Percentiles rank a stretch among this genome's conserved stretches.
These are phyloP conservation scores for Dictyostelium purpureum DNA, from an alignment of 78 protist species.

Conservation along the genomic window DNA sequence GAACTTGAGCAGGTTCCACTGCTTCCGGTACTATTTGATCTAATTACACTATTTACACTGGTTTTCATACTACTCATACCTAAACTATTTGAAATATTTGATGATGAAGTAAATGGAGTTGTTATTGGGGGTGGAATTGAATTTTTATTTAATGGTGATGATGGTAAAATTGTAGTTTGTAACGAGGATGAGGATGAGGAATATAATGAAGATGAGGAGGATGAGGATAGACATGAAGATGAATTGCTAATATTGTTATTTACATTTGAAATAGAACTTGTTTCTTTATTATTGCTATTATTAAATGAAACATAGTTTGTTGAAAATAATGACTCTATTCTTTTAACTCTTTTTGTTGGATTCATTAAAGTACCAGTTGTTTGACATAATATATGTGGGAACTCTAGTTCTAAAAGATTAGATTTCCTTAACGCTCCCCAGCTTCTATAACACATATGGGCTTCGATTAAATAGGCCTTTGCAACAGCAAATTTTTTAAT, in stretches of 20 bases:
- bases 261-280: background rate
- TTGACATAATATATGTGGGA: background rate
- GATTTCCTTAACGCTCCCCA: slow-evolving; percentile 44
- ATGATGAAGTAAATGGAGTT: too few relatives aligned
- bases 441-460: slow-evolving; percentile 31
- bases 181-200: too few relatives aligned
- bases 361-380: background rate
- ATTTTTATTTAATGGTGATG: too few relatives aligned
- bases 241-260: background rate
- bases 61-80: too few relatives aligned
- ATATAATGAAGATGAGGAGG: background rate
- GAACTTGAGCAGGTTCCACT: background rate
- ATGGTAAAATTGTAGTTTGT: too few relatives aligned
- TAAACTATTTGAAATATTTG: too few relatives aligned
- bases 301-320: background rate
- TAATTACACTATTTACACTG: too few relatives aligned
- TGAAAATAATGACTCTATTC: background rate
- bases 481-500: slow-evolving; percentile 35
- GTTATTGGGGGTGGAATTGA: too few relatives aligned
- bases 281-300: background rate
- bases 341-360: background rate
- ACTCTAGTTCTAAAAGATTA: slow-evolving; percentile 16
- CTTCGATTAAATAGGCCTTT: slow-evolving; percentile 26
- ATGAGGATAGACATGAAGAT: background rate
- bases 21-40: too few relatives aligned